phyloP scores from a whole-genome alignment of 2,329 filamentous ascomycete species.

The Xylaria sp. region DNA sequence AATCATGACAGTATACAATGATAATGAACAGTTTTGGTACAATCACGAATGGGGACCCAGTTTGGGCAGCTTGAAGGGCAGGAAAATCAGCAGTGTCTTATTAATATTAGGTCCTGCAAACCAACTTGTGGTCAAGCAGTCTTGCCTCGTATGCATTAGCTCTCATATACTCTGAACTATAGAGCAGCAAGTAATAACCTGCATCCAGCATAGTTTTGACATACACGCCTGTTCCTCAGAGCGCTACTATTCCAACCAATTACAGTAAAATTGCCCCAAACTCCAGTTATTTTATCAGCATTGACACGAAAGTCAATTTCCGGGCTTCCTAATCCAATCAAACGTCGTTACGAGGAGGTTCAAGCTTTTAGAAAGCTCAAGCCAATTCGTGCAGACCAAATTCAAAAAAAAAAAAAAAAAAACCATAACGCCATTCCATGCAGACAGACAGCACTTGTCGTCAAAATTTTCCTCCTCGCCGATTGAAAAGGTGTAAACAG shows the following conservation, averaged over 20 bases:
- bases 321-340: constrained; percentile 17
- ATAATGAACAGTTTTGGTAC: not conserved
- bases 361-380: not conserved
- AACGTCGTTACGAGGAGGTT: not conserved
- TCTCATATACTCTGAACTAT: constrained; percentile 39
- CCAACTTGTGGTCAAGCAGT: constrained; percentile 36
- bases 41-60: not conserved
- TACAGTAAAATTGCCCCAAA: constrained; percentile 38
- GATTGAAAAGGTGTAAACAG: constrained; percentile 55
- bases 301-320: constrained; percentile 30
- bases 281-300: constrained; percentile 40
- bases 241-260: constrained; percentile 14
- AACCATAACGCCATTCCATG: constrained; percentile 51
- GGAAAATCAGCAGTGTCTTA: constrained; percentile 43
- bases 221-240: constrained; percentile 18
- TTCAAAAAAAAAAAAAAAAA: constrained; percentile 40
- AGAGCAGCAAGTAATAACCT: constrained; percentile 43
- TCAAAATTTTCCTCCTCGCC: constrained; percentile 45
- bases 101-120: constrained; percentile 47
- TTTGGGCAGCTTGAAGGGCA: not conserved
- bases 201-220: constrained; percentile 35
- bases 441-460: constrained; percentile 48
- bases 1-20: not conserved
- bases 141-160: constrained; percentile 38
- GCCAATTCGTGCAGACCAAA: constrained; percentile 18